These are phyloP conservation scores for Pythium phragmitis DNA, from an alignment of 352 stramenopile species.

Conservation along the genomic window DNA sequence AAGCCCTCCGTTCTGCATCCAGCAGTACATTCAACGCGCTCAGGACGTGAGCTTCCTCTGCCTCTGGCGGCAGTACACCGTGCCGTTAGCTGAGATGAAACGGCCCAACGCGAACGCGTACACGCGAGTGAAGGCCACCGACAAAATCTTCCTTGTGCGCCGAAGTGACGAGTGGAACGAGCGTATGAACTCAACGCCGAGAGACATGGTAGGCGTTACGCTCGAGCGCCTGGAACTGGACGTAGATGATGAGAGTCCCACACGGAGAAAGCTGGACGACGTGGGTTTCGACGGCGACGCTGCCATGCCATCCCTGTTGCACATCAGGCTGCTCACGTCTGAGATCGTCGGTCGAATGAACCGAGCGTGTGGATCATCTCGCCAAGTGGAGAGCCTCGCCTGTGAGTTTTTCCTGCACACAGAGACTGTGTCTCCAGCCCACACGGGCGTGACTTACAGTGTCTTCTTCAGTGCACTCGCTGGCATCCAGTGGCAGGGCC, in stretches of 20 bases:
- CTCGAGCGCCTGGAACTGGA: conserved; percentile 13
- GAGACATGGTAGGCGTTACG: not conserved
- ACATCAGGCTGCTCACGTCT: conserved; percentile 55
- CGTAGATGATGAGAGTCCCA: conserved; percentile 4
- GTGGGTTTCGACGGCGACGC: conserved; percentile 41
- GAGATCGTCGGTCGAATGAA: conserved; percentile 62
- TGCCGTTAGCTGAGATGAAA: not conserved
- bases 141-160: conserved; percentile 10
- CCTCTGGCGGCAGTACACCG: conserved; percentile 32
- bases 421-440: conserved; percentile 2
- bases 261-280: conserved; percentile 17
- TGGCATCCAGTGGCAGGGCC: conserved; percentile 48
- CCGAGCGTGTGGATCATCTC: conserved; percentile 24
- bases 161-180: not conserved
- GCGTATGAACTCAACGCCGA: not conserved
- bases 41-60: conserved; percentile 39
- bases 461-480: conserved; percentile 35
- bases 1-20: conserved; percentile 37
- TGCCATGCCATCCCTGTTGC: conserved; percentile 45
- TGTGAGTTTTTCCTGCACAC: conserved; percentile 60
- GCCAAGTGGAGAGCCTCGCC: conserved; percentile 32
- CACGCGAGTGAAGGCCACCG: not conserved
- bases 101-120: not conserved
- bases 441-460: not conserved
- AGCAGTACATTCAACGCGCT: conserved; percentile 34